phyloP scores from a whole-genome alignment of 768 basidiomycete genomes.

The Mycena galopus region DNA sequence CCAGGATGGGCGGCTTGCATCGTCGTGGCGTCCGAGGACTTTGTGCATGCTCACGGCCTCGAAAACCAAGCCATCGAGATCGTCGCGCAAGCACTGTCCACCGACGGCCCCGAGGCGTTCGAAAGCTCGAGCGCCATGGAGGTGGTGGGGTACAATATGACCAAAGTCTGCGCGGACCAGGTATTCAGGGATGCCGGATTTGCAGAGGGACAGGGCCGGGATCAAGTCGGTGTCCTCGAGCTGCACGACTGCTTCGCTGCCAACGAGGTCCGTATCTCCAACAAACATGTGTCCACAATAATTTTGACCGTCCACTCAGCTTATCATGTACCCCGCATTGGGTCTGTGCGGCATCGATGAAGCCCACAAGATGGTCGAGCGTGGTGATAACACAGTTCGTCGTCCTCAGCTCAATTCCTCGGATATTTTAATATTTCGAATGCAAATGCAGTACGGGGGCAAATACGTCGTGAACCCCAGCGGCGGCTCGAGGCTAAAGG shows the following conservation, averaged over 20 bases:
- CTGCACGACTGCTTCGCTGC: slow-evolving; percentile 90
- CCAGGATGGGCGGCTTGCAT: slow-evolving; percentile 85
- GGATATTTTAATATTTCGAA: background rate
- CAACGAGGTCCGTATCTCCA: slow-evolving; percentile 69
- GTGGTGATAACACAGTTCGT: slow-evolving; percentile 82
- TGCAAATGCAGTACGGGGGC: slow-evolving; percentile 76
- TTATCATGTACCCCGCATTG: slow-evolving; percentile 86
- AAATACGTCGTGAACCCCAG: slow-evolving; percentile 89
- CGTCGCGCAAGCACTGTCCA: slow-evolving; percentile 72
- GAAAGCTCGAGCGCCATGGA: slow-evolving; percentile 82
- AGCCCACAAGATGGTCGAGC: slow-evolving; percentile 81
- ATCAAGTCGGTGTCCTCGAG: slow-evolving; percentile 87
- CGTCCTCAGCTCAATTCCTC: background rate
- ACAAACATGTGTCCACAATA: background rate
- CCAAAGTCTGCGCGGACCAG: slow-evolving; percentile 73
- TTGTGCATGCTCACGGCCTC: slow-evolving; percentile 77
- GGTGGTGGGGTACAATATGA: slow-evolving; percentile 85
- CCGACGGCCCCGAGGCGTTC: slow-evolving; percentile 75
- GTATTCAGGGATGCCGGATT: slow-evolving; percentile 83
- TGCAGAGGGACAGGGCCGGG: slow-evolving; percentile 69
- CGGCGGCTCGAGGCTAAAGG: slow-evolving; percentile 93
- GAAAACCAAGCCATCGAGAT: slow-evolving; percentile 93
- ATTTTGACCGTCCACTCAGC: slow-evolving; percentile 52
- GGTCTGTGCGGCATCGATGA: slow-evolving; percentile 76
- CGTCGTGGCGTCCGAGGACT: slow-evolving; percentile 83